Evolutionary conservation across 345 rosid genomes (phyloP).

Genomic region (Melaleuca quinquenervia): DNA sequence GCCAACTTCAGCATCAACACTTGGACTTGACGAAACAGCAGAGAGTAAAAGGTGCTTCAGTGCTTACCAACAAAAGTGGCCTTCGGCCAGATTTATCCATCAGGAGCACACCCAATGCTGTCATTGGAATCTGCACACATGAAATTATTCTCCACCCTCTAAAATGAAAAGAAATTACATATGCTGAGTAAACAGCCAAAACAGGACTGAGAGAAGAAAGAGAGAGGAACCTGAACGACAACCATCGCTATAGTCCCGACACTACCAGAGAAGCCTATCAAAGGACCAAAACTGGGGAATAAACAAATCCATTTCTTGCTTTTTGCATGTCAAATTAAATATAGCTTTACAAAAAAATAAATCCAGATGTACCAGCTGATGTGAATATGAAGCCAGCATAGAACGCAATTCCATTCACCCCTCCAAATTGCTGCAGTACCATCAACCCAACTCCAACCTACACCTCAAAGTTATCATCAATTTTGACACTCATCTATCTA

Average conservation of each 20-base stretch:
- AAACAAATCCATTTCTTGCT: not conserved
- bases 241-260: conserved; percentile 67
- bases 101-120: conserved; percentile 48
- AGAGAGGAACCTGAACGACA: conserved; percentile 47
- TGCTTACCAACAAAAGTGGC: conserved; percentile 56
- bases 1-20: not conserved
- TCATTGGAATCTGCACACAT: conserved; percentile 50
- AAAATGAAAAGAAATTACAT: not conserved
- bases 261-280: conserved; percentile 61
- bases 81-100: conserved; percentile 73
- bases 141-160: not conserved
- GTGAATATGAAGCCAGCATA: conserved; percentile 28
- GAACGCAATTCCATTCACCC: conserved; percentile 34
- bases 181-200: not conserved
- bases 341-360: not conserved
- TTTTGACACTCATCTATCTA: not conserved
- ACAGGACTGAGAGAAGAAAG: not conserved
- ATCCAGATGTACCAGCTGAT: conserved; percentile 25
- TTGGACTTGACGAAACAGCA: not conserved
- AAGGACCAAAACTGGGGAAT: not conserved
- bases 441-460: conserved; percentile 61
- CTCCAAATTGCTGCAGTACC: conserved; percentile 79
- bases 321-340: not conserved
- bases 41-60: not conserved
- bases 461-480: not conserved